These are phyloP conservation scores for Sarocladium kiliense DNA, from an alignment of 2,329 filamentous ascomycete genomes.

Conservation along the genomic window DNA sequence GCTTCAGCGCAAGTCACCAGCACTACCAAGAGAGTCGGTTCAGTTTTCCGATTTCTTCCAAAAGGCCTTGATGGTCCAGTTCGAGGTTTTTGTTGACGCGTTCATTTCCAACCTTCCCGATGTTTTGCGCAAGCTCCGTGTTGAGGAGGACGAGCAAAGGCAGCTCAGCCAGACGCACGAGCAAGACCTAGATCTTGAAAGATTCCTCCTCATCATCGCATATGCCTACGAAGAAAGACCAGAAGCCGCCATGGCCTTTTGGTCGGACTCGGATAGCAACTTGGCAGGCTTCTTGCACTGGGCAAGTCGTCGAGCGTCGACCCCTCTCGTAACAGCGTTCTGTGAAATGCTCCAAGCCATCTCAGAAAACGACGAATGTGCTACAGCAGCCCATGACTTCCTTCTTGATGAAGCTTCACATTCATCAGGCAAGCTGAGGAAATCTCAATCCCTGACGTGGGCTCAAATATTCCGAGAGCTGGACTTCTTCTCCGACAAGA, in stretches of 20 bases:
- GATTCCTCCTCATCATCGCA: slow-evolving; percentile 87
- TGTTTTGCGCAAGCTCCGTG: slow-evolving; percentile 76
- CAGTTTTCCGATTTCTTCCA: slow-evolving; percentile 70
- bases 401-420: slow-evolving; percentile 78
- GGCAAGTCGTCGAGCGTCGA: slow-evolving; percentile 92
- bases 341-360: slow-evolving; percentile 94
- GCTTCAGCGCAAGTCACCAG: slow-evolving; percentile 73
- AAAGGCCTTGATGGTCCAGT: slow-evolving; percentile 65
- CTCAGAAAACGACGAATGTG: slow-evolving; percentile 75
- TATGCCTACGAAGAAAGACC: slow-evolving; percentile 84
- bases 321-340: slow-evolving; percentile 91
- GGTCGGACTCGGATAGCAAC: slow-evolving; percentile 88
- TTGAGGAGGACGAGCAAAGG: slow-evolving; percentile 85
- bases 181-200: slow-evolving; percentile 72
- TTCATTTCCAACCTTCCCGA: slow-evolving; percentile 96
- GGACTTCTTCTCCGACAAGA: slow-evolving; percentile 73
- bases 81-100: slow-evolving; percentile 84
- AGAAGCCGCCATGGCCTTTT: slow-evolving; percentile 83
- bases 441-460: slow-evolving; percentile 85
- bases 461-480: slow-evolving; percentile 88
- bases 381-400: slow-evolving; percentile 81
- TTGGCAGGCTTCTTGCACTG: slow-evolving; percentile 92
- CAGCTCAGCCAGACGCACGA: slow-evolving; percentile 60
- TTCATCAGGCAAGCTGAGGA: slow-evolving; percentile 71
- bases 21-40: slow-evolving; percentile 61